These are phyloP conservation scores for Carnegiea gigantea DNA, from an alignment of 179 eudicot genomes.

Conservation along the genomic window DNA sequence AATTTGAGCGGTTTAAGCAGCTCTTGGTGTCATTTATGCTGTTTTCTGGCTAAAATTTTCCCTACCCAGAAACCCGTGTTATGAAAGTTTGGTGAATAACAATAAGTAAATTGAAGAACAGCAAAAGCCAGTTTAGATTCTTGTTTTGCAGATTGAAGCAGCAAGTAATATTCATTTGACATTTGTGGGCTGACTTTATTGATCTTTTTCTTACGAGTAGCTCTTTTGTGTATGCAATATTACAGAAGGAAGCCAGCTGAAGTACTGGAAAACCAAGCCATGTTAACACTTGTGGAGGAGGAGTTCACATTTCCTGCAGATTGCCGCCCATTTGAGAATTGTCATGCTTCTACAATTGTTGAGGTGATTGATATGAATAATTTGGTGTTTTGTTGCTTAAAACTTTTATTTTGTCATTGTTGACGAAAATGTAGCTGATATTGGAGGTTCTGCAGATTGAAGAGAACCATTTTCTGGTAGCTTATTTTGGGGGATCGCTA, in stretches of 20 bases:
- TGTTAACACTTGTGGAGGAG: conserved; percentile 38
- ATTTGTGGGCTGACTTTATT: background rate
- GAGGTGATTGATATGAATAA: conserved; percentile 47
- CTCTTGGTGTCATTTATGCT: background rate
- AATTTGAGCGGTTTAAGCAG: background rate
- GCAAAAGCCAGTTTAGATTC: background rate
- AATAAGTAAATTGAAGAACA: background rate
- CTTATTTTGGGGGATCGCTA: background rate
- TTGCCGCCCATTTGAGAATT: conserved; percentile 64
- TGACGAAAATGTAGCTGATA: conserved; percentile 21
- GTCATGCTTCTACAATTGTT: conserved; percentile 96
- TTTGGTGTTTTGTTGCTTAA: background rate
- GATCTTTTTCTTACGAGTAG: background rate
- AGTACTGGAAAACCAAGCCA: conserved; percentile 16
- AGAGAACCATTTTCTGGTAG: conserved; percentile 1
- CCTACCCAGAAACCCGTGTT: background rate
- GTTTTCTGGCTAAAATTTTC: background rate
- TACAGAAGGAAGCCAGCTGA: conserved; percentile 23
- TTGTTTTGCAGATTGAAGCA: background rate
- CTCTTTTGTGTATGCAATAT: conserved; percentile 14
- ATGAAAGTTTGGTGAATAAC: background rate
- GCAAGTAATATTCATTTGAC: background rate
- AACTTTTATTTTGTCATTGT: conserved; percentile 8
- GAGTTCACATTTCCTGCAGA: conserved; percentile 70
- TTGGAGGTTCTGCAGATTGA: conserved; percentile 49